Conservation (phyloP, 2,329 filamentous ascomycete species). For the Cryphonectria parasitica region DNA sequence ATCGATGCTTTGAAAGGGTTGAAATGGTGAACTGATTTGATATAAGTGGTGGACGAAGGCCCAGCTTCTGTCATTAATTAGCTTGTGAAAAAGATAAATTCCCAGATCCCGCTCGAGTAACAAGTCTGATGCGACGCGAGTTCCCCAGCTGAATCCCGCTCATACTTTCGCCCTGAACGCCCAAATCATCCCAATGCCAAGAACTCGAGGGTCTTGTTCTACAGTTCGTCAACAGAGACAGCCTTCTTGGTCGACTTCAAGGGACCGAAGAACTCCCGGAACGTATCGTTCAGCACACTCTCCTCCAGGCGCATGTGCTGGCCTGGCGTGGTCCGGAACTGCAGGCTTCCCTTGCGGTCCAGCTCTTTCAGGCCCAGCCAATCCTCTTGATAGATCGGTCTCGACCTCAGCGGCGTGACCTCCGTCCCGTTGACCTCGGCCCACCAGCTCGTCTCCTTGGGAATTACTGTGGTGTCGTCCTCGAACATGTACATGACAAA, state of each 20-base stretch:
- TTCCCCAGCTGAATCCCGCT: background rate
- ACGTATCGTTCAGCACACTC: conserved; percentile 66
- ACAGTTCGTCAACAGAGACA: conserved; percentile 23
- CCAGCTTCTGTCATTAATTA: background rate
- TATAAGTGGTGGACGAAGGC: too few species aligned
- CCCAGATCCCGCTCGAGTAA: background rate
- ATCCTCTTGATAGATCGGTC: conserved; percentile 82
- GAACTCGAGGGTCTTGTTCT: background rate
- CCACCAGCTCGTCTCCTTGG: conserved; percentile 92
- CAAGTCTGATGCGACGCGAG: background rate
- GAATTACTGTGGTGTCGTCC: conserved; percentile 82
- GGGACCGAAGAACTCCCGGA: conserved; percentile 69
- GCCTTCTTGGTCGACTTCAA: conserved; percentile 40
- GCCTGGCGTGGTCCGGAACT: conserved; percentile 74
- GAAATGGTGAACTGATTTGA: too few species aligned
- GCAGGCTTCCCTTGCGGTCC: conserved; percentile 77
- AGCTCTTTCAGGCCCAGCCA: conserved; percentile 85
- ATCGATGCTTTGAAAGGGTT: too few species aligned
- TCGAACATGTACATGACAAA: conserved; percentile 91
- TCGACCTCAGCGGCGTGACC: conserved; percentile 68
- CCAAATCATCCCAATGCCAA: background rate
- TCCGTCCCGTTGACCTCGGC: conserved; percentile 78
- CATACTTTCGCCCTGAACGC: background rate
- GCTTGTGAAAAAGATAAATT: background rate
- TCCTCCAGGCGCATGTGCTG: conserved; percentile 82